These are phyloP conservation scores for Lentinula guzmanii DNA, from an alignment of 768 basidiomycete species.

Conservation along the genomic window DNA sequence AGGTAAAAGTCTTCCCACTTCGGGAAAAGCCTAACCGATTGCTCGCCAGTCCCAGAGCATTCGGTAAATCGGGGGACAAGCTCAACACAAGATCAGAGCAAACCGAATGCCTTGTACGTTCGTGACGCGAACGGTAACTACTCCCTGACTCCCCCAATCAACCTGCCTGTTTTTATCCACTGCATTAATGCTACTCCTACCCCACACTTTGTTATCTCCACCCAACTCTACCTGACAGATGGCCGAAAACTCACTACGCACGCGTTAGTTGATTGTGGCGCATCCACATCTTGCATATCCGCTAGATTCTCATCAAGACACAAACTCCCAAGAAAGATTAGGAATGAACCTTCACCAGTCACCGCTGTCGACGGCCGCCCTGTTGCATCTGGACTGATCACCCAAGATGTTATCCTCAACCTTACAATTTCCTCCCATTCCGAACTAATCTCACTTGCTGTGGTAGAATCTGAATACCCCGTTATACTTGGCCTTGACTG, in stretches of 20 bases:
- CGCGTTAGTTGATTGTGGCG: constrained; percentile 19
- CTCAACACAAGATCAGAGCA: not conserved
- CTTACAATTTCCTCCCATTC: constrained; percentile 21
- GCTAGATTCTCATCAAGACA: constrained; percentile 35
- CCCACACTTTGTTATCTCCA: constrained; percentile 17
- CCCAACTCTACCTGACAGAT: constrained; percentile 13
- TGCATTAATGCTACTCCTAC: not conserved
- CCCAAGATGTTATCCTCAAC: constrained; percentile 26
- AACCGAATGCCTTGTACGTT: not conserved
- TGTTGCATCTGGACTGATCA: constrained; percentile 33
- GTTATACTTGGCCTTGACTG: constrained; percentile 29
- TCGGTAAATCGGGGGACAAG: constrained; percentile 8
- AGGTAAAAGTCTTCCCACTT: not conserved
- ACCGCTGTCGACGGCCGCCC: constrained; percentile 30
- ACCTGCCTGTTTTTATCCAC: constrained; percentile 7
- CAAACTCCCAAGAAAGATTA: constrained; percentile 20
- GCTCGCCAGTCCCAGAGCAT: constrained; percentile 8
- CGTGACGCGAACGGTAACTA: not conserved
- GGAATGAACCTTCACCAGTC: constrained; percentile 25
- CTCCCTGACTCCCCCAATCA: not conserved
- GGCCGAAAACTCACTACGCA: constrained; percentile 3
- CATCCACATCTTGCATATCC: constrained; percentile 18
- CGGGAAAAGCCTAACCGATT: constrained; percentile 17
- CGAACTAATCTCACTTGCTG: constrained; percentile 21
- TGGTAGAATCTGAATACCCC: constrained; percentile 12